A percentile compares a stretch with the other conserved stretches of the same genome.
Conservation (phyloP, 371 early-diverging fungal genomes). For the Catenaria anguillulae region DNA sequence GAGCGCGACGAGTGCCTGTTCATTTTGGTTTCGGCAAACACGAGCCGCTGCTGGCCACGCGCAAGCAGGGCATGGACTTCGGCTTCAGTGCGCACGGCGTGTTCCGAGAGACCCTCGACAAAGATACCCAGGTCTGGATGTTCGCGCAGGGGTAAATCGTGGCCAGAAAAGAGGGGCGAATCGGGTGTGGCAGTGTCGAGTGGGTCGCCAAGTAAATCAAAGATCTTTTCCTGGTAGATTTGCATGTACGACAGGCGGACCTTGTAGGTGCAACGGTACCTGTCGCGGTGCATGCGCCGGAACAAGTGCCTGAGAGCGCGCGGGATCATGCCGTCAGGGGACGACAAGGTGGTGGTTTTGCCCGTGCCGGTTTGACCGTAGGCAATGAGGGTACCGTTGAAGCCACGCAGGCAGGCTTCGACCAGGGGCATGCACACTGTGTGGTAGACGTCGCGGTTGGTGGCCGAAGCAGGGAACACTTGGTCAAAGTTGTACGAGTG, state of each 20-base stretch:
- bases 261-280: neutral
- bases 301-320: neutral
- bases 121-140: neutral
- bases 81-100: neutral
- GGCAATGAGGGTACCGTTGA: neutral
- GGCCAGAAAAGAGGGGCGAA: neutral
- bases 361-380: neutral
- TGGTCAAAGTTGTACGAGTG: neutral
- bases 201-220: neutral
- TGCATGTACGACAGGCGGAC: neutral
- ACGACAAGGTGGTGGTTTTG: neutral
- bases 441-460: neutral
- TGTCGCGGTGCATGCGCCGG: neutral
- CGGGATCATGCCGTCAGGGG: neutral
- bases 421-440: neutral
- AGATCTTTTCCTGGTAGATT: neutral
- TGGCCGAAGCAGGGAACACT: neutral
- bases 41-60: neutral
- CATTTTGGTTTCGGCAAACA: slow-evolving; percentile 6
- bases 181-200: neutral
- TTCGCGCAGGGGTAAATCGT: slow-evolving; percentile 5
- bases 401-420: neutral
- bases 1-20: slow-evolving; percentile 2
- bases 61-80: neutral
- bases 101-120: neutral